Conservation (phyloP, 768 basidiomycete genomes). For the Tylopilus subfusipes region DNA sequence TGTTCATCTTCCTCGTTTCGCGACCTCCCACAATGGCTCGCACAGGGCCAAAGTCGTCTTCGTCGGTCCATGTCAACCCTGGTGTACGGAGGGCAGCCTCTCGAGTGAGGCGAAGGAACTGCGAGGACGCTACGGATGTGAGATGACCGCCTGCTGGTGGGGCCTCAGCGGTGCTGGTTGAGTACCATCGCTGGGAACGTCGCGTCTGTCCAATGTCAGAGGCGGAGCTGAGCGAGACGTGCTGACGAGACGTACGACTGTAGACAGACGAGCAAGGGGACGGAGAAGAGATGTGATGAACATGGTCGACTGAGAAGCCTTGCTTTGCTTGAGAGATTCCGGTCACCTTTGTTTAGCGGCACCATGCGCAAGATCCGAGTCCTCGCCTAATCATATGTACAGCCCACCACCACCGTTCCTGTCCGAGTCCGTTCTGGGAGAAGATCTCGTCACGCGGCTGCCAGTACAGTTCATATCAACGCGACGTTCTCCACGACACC, state of each 20-base stretch:
- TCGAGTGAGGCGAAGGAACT: slow-evolving; percentile 59
- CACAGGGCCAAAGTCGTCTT: slow-evolving; percentile 41
- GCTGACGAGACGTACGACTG: slow-evolving; percentile 13
- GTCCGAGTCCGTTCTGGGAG: neutral
- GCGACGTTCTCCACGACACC: slow-evolving; percentile 10
- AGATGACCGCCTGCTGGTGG: slow-evolving; percentile 80
- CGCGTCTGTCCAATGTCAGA: slow-evolving; percentile 3
- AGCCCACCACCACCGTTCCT: slow-evolving; percentile 7
- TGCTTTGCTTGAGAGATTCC: neutral
- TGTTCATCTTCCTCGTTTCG: slow-evolving; percentile 93
- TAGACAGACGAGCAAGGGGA: slow-evolving; percentile 14
- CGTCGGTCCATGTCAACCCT: slow-evolving; percentile 69
- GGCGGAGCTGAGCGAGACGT: neutral
- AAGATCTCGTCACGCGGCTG: neutral
- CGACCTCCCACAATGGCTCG: slow-evolving; percentile 61
- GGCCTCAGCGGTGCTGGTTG: slow-evolving; percentile 49
- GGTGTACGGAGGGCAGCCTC: slow-evolving; percentile 71
- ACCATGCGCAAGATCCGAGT: slow-evolving; percentile 28
- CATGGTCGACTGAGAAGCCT: slow-evolving; percentile 21
- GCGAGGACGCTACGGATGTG: slow-evolving; percentile 67
- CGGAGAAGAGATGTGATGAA: slow-evolving; percentile 16
- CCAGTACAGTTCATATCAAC: neutral
- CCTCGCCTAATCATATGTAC: neutral
- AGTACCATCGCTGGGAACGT: slow-evolving; percentile 42
- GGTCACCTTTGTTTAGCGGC: neutral